Conservation (phyloP, 208 protist species). For the Leishmania braziliensis region DNA sequence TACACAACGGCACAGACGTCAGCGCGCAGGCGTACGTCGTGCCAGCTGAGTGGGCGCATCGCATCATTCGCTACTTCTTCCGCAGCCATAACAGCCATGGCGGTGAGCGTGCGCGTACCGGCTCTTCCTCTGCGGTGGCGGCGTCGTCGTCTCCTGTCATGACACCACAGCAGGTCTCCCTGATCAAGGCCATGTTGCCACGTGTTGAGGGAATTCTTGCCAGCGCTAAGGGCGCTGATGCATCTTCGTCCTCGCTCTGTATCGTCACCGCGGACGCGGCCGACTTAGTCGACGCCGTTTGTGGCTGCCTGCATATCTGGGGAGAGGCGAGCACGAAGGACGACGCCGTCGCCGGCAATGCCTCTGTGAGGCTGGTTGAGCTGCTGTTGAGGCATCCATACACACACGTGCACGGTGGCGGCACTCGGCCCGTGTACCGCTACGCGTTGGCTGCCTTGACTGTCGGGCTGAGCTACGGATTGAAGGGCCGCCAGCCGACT, state of each 20-base stretch:
- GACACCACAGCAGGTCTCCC: conserved; percentile 27
- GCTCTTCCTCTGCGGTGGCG: conserved; percentile 14
- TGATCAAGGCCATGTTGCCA: conserved; percentile 27
- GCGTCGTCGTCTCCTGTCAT: neutral
- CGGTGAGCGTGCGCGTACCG: conserved; percentile 7
- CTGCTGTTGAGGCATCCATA: conserved; percentile 71
- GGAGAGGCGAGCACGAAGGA: neutral
- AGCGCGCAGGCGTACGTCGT: conserved; percentile 31
- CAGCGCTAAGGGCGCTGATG: neutral
- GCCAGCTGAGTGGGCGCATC: conserved; percentile 33
- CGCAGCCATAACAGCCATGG: neutral
- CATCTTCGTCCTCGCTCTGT: neutral
- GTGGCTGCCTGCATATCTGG: conserved; percentile 38
- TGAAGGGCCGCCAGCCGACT: conserved; percentile 15
- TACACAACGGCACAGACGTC: conserved; percentile 10
- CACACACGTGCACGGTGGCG: conserved; percentile 42
- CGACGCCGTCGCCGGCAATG: conserved; percentile 27
- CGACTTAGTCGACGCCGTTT: conserved; percentile 65
- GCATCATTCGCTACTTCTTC: conserved; percentile 53
- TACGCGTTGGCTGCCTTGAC: conserved; percentile 61
- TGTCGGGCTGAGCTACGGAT: conserved; percentile 47
- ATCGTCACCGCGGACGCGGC: conserved; percentile 31
- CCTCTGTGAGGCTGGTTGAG: conserved; percentile 48
- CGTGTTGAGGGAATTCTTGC: conserved; percentile 22
- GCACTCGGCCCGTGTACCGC: conserved; percentile 61